Evolutionary conservation across 129 eudicot species (phyloP).

Genomic region (Arctium minus): DNA sequence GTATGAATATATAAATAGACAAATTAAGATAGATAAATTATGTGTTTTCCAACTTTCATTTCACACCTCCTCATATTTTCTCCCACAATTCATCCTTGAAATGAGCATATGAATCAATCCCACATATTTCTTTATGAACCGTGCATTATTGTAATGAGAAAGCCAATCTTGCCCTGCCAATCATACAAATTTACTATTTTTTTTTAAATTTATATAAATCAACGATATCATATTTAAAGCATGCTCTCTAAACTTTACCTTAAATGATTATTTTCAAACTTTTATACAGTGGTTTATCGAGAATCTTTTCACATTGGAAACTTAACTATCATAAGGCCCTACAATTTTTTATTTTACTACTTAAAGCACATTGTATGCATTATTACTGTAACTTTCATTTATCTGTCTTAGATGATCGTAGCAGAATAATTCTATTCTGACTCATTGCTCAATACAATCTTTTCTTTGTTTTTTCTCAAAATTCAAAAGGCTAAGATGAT

Average conservation of each 20-base stretch:
- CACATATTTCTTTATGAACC: not conserved
- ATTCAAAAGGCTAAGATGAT: not conserved
- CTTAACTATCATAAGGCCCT: not conserved
- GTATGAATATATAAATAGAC: no score
- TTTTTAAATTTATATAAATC: not conserved
- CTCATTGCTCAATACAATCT: not conserved
- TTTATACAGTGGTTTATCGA: not conserved
- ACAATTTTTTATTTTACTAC: not conserved
- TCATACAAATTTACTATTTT: not conserved
- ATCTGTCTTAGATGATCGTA: not conserved
- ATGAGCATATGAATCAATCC: conserved; percentile 4
- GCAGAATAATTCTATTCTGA: not conserved
- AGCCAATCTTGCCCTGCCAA: not conserved
- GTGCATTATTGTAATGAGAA: not conserved
- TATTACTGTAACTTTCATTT: not conserved
- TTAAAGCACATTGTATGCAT: not conserved
- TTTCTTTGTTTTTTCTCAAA: not conserved
- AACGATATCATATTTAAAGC: not conserved
- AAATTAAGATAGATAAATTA: no score
- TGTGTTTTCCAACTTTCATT: not conserved
- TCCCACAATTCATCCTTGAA: conserved; percentile 21
- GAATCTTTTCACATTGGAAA: not conserved
- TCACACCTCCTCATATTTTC: not conserved
- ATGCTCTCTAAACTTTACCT: not conserved
- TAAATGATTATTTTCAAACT: not conserved